A percentile compares a stretch with the other conserved stretches of the same genome.
These are phyloP conservation scores for Tricholoma sp. DNA, from an alignment of 768 basidiomycete species.

Conservation along the genomic window DNA sequence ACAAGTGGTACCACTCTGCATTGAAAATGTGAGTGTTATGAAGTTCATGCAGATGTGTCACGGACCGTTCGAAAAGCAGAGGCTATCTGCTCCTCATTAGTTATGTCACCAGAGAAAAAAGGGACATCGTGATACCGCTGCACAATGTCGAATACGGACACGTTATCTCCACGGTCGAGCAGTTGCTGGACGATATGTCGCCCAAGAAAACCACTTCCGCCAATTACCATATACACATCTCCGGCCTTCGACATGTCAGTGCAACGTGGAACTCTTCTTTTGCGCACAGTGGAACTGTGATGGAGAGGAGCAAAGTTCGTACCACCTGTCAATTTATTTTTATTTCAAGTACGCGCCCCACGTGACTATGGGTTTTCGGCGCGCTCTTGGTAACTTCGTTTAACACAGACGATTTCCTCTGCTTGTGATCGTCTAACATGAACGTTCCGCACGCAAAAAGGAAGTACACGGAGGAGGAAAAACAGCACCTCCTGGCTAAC, in stretches of 20 bases:
- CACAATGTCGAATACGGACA: constrained; percentile 88
- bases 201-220: constrained; percentile 90
- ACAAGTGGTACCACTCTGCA: constrained; percentile 75
- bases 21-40: constrained; percentile 4
- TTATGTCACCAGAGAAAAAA: constrained; percentile 89
- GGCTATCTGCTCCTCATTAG: constrained; percentile 65
- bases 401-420: constrained; percentile 3
- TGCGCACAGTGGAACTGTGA: background rate
- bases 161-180: constrained; percentile 69
- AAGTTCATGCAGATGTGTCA: constrained; percentile 1
- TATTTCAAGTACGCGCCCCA: constrained; percentile 30
- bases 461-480: constrained; percentile 59
- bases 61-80: constrained; percentile 70
- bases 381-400: constrained; percentile 12
- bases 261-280: constrained; percentile 4
- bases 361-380: constrained; percentile 28
- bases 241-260: constrained; percentile 24
- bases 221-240: constrained; percentile 87
- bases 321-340: constrained; percentile 21
- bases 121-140: constrained; percentile 84
- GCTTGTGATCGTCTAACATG: constrained; percentile 19
- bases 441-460: constrained; percentile 24
- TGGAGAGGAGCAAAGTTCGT: background rate
- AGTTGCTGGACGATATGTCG: constrained; percentile 87
- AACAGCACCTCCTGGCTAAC: constrained; percentile 68